Evolutionary conservation across 257 asterid species (phyloP), one percentile per base, ranked within the genome.

Genomic region (Jasminum sambac): DNA sequence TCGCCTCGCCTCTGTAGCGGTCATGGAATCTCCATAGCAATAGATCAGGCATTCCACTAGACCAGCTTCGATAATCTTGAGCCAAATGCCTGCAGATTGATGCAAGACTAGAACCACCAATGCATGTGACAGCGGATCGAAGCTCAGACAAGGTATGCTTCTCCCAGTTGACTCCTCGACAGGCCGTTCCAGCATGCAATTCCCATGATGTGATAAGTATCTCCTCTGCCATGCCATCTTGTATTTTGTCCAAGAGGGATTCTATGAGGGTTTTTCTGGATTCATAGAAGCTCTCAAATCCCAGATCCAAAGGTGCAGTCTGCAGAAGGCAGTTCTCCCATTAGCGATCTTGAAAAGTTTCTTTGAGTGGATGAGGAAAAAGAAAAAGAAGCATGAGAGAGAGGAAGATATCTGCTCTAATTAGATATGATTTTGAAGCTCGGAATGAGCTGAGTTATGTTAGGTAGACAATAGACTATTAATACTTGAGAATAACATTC

Each of bases 31-130:
- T 96, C 99, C 99, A 94, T 8, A 94, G 84, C 72, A 94, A 76
- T 55, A 94, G 76, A 76, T 94, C 96, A 3, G 99, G 99, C 99
- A 94, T 94, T 23, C 99, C 99, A 78, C 96, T 89, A 13, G 99
- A 85, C 99, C 99, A 94, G 82, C 96, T 94, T 13, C 90, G 82
- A 74, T 91, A 94, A 72, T 85, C 99, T 82, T 88, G 96, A 38
- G 99, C 96, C 86, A 91, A 76, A 76, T 91, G 89, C 43, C 96
- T 79, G 85, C 87, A 89, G 40, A 91, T 70, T 21, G 95, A 82
- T 30, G 96, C 90, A 69, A 89, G 90, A 75, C 95, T 83, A 5
- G 72, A 77, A 25, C 96, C 93, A 3, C 95, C 92, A 5, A 94
- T 89, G 91, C 99, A 94, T 67, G 86, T 88, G 4, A 89, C 96